Conservation (phyloP, 2,329 filamentous ascomycete genomes). For the Dothistroma pini region DNA sequence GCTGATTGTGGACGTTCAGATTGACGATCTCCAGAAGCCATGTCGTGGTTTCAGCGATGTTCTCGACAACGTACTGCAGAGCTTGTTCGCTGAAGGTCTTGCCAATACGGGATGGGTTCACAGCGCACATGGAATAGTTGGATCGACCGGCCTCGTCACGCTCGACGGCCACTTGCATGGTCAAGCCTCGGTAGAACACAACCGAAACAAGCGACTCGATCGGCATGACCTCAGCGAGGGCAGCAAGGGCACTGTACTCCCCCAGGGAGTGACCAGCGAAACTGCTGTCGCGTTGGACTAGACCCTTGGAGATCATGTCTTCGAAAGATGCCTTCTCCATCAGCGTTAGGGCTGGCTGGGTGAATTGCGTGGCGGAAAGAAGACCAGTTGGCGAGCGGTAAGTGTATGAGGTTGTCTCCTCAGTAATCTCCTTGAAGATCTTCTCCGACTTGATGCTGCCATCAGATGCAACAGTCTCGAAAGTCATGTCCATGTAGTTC, state of each 20-base stretch:
- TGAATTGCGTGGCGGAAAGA: slow-evolving; percentile 96
- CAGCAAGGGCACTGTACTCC: slow-evolving; percentile 95
- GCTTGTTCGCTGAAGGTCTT: slow-evolving; percentile 99
- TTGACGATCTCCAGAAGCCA: slow-evolving; percentile 99
- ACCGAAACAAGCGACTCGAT: slow-evolving; percentile 98
- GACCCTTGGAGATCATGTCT: slow-evolving; percentile 96
- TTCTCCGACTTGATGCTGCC: slow-evolving; percentile 96
- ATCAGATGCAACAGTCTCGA: slow-evolving; percentile 92
- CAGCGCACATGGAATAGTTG: slow-evolving; percentile 99
- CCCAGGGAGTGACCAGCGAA: slow-evolving; percentile 97
- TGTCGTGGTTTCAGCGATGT: slow-evolving; percentile 85
- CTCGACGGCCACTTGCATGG: slow-evolving; percentile 99
- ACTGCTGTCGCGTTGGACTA: slow-evolving; percentile 92
- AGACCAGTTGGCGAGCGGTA: slow-evolving; percentile 93
- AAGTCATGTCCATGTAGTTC: slow-evolving; percentile 99
- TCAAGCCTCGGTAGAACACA: slow-evolving; percentile 97
- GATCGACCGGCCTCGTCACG: slow-evolving; percentile 88
- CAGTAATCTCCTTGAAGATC: slow-evolving; percentile 97
- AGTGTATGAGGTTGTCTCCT: slow-evolving; percentile 91
- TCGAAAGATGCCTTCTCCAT: slow-evolving; percentile 99
- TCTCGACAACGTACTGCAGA: slow-evolving; percentile 93
- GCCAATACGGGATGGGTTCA: slow-evolving; percentile 96
- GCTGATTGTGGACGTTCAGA: slow-evolving; percentile 72
- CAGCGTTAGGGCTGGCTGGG: slow-evolving; percentile 90
- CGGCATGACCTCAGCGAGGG: slow-evolving; percentile 98